A percentile compares a stretch with the other conserved stretches of the same genome.
Evolutionary conservation across 495 filamentous ascomycete species (phyloP).

Genomic region (Podospora sp.): DNA sequence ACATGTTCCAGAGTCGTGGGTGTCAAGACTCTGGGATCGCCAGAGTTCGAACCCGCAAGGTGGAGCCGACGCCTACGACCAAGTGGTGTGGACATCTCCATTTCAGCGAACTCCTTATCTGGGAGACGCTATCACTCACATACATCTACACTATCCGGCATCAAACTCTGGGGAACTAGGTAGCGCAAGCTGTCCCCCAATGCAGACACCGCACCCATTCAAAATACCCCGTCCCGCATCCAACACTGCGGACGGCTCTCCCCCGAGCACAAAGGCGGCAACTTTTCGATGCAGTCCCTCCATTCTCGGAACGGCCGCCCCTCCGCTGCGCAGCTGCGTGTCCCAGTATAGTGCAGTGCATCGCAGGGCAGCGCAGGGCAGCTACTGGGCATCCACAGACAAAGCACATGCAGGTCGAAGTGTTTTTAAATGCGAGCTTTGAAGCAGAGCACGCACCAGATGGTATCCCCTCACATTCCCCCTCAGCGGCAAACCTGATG

Average conservation of each 20-base stretch:
- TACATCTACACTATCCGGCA: no score
- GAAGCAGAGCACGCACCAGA: slow-evolving; percentile 15
- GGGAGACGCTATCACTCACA: no score
- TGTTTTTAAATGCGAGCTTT: slow-evolving; percentile 7
- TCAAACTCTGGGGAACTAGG: no score
- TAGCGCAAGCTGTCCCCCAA: no score
- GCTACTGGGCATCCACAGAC: not conserved
- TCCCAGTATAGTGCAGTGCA: no score
- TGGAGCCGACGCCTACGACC: not conserved
- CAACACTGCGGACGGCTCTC: no score
- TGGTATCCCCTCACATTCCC: not conserved
- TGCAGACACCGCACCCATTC: not conserved
- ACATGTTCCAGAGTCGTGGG: not conserved
- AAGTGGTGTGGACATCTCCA: not conserved
- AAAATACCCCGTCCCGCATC: no score
- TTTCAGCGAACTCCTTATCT: not conserved
- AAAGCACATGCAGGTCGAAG: slow-evolving; percentile 8
- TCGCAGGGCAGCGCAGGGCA: no score
- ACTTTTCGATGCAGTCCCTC: no score
- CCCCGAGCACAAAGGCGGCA: no score
- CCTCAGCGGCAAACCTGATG: slow-evolving; percentile 3
- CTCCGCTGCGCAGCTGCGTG: not conserved
- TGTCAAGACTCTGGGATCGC: not conserved
- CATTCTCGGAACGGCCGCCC: not conserved
- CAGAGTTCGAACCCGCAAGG: not conserved